Percentiles rank a stretch among this genome's conserved stretches.
These are phyloP conservation scores for Berkeleyomyces rouxiae DNA, from an alignment of 2,329 filamentous ascomycete species.

Conservation along the genomic window DNA sequence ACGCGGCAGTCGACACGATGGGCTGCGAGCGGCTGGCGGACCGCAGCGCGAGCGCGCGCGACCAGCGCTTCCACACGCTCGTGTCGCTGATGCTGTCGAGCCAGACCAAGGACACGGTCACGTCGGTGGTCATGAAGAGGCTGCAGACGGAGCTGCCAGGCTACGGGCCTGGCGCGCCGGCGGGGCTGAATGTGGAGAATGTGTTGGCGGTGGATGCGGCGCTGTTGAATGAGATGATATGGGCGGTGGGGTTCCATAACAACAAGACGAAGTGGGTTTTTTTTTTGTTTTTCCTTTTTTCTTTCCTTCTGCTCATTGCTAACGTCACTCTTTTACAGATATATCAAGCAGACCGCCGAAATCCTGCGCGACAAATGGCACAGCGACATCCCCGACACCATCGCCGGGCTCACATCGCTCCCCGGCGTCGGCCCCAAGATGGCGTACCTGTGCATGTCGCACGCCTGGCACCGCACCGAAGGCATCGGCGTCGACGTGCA, in stretches of 20 bases:
- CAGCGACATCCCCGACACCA: conserved; percentile 65
- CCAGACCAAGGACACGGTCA: conserved; percentile 88
- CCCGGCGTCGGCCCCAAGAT: conserved; percentile 91
- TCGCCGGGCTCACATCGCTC: conserved; percentile 57
- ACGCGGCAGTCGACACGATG: conserved; percentile 94
- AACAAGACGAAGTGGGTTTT: conserved; percentile 62
- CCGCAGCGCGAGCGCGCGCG: conserved; percentile 29
- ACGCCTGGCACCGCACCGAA: conserved; percentile 44
- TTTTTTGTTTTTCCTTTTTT: neutral
- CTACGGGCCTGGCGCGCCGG: conserved; percentile 25
- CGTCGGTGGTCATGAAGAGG: conserved; percentile 62
- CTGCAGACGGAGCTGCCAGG: conserved; percentile 58
- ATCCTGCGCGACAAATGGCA: conserved; percentile 54
- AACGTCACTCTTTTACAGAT: conserved; percentile 21
- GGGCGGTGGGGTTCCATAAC: conserved; percentile 83
- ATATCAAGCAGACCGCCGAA: conserved; percentile 56
- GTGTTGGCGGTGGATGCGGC: conserved; percentile 54
- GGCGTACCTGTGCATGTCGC: conserved; percentile 74
- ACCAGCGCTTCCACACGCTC: conserved; percentile 69
- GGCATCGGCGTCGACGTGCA: conserved; percentile 92
- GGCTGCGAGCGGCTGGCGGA: conserved; percentile 68
- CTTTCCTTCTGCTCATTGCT: neutral
- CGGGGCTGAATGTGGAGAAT: conserved; percentile 55
- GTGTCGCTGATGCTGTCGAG: conserved; percentile 79
- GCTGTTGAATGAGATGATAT: conserved; percentile 55